These are phyloP conservation scores for Solanum virginianum DNA, from an alignment of 257 asterid genomes.

Conservation along the genomic window DNA sequence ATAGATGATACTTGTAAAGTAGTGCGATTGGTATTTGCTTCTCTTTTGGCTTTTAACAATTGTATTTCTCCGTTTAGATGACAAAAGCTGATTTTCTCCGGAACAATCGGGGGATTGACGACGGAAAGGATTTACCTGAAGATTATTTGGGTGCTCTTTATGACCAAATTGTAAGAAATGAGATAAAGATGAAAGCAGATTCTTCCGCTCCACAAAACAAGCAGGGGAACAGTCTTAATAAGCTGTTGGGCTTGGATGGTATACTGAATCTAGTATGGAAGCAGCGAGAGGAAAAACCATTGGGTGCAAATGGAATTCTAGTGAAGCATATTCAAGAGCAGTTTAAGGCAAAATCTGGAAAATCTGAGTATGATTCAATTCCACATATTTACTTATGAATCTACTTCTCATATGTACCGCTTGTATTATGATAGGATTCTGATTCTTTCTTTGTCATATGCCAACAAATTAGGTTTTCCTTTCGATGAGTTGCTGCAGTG, in stretches of 20 bases:
- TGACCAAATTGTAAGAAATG: conserved; percentile 89
- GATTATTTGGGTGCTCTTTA: conserved; percentile 83
- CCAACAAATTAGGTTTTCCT: neutral
- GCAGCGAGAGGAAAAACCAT: conserved; percentile 86
- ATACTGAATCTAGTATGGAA: conserved; percentile 96
- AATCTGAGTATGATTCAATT: conserved; percentile 65
- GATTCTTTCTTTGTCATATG: neutral
- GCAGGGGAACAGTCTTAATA: conserved; percentile 87
- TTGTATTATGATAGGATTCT: neutral
- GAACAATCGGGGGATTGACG: conserved; percentile 95
- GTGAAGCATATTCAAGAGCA: conserved; percentile 94
- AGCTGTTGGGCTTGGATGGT: conserved; percentile 84
- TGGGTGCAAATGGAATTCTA: conserved; percentile 81
- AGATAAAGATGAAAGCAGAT: conserved; percentile 89
- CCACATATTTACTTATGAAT: neutral
- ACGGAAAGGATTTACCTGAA: conserved; percentile 89
- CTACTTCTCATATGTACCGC: neutral
- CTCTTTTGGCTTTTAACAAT: conserved; percentile 19
- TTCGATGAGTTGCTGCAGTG: neutral
- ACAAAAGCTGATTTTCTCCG: conserved; percentile 93
- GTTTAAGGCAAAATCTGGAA: conserved; percentile 83
- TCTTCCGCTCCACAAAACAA: conserved; percentile 72
- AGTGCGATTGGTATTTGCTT: neutral
- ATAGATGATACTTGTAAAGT: conserved; percentile 1
- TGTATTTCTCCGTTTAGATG: conserved; percentile 57